These are phyloP conservation scores for Paraphaeosphaeria sporulosa DNA, from an alignment of 2,329 filamentous ascomycete genomes.

Conservation along the genomic window DNA sequence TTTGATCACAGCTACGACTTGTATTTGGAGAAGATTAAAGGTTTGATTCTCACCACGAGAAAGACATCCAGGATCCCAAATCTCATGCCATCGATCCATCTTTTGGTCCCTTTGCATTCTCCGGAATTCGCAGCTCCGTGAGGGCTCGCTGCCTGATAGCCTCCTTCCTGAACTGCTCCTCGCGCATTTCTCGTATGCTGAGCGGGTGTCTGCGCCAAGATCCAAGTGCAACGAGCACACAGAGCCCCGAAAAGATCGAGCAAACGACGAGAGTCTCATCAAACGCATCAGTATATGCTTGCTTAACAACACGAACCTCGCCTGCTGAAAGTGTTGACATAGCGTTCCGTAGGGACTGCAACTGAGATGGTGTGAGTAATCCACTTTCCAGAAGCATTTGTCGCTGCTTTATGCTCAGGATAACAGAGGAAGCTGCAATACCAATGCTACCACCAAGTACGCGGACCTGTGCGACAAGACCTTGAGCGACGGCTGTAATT, in stretches of 20 bases:
- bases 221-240: slow-evolving; percentile 22
- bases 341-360: slow-evolving; percentile 18
- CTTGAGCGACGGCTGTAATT: slow-evolving; percentile 16
- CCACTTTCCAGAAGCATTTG: slow-evolving; percentile 15
- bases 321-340: slow-evolving; percentile 11
- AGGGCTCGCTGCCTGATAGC: background rate
- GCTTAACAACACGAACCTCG: slow-evolving; percentile 10
- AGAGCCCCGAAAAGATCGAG: slow-evolving; percentile 22
- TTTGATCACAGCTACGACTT: too few species aligned
- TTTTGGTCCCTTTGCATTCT: background rate
- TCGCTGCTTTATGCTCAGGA: slow-evolving; percentile 19
- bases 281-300: slow-evolving; percentile 27
- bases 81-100: background rate
- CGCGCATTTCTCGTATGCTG: background rate
- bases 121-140: background rate
- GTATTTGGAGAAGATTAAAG: too few species aligned
- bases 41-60: background rate
- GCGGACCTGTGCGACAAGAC: slow-evolving; percentile 20
- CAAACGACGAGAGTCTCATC: slow-evolving; percentile 26
- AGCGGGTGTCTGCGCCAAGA: slow-evolving; percentile 18
- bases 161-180: background rate
- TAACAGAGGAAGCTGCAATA: slow-evolving; percentile 21
- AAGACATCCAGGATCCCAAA: background rate
- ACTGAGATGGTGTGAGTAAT: slow-evolving; percentile 11
- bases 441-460: slow-evolving; percentile 20